phyloP scores from a whole-genome alignment of 441 rosid species.

The Pelargonium fulgidum region DNA sequence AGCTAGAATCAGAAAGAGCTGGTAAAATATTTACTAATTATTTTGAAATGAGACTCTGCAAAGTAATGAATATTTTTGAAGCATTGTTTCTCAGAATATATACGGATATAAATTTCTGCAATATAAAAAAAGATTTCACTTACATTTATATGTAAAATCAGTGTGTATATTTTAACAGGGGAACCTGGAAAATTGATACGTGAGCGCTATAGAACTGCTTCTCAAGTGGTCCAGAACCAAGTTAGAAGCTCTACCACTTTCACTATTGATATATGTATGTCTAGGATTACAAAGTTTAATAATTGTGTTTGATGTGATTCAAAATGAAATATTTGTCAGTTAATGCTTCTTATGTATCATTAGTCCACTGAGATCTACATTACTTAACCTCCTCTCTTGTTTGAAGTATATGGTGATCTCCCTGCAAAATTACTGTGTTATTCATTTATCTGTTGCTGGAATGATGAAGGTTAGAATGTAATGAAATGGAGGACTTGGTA shows the following conservation, averaged over 20 bases:
- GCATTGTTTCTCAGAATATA: neutral
- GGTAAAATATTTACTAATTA: slow-evolving; percentile 35
- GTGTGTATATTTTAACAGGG: slow-evolving; percentile 36
- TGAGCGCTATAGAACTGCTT: slow-evolving; percentile 93
- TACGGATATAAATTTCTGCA: neutral
- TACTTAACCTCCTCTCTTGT: neutral
- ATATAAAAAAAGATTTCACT: slow-evolving; percentile 5
- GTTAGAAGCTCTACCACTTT: slow-evolving; percentile 62
- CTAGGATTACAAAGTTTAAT: slow-evolving; percentile 24
- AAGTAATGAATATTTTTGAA: neutral
- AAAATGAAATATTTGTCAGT: neutral
- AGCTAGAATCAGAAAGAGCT: slow-evolving; percentile 90
- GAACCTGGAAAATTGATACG: slow-evolving; percentile 90
- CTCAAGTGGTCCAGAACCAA: slow-evolving; percentile 96
- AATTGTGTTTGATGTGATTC: slow-evolving; percentile 12
- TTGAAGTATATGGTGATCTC: slow-evolving; percentile 1
- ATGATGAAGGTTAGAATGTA: neutral
- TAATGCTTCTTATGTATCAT: slow-evolving; percentile 1
- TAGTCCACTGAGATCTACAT: neutral
- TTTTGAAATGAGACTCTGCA: neutral
- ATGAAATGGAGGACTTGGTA: neutral
- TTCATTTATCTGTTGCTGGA: neutral
- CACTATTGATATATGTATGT: slow-evolving; percentile 40
- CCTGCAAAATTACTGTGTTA: neutral
- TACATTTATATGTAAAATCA: neutral